Evolutionary conservation across 2,329 filamentous ascomycete genomes (phyloP), one percentile per base, ranked within the genome.

Genomic region (Calonectria montana): DNA sequence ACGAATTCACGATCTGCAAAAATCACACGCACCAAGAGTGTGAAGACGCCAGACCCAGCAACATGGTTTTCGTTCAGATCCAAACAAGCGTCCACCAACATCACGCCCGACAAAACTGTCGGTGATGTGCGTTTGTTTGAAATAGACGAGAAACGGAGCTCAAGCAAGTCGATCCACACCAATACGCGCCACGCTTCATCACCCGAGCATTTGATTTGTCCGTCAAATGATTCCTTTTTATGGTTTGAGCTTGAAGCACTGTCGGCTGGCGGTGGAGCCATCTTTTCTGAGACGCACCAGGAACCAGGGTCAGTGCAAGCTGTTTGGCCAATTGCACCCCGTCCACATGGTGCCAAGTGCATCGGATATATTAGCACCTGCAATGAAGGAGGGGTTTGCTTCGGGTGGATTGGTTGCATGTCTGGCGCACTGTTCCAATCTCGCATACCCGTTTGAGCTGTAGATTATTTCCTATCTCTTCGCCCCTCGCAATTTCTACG

Each of bases 1-100:
- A 79, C 50, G 77, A 78, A 70, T 64, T 55, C 31, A 71, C 64
- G 69, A 41, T 35, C 27, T 43, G 47, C 45, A 61, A 25, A 25
- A 35, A 21, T 25, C 35, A 27, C 50, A 53, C 31, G 23, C 29
- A 37, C 18, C 63, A 25, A 50, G 48, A 6, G 12, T 29, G 48
- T 59, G 53, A 59, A 59, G 21, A 59, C 13, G 31, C 23, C 31
- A 15, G 35, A 39, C 53, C 4, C 53, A 59, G 9, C 35, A 39
- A 16, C n/a, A 31, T 21, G 31, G 18, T 21, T 25, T 9, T 41
- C 8, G 45, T 21, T 21, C 18, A 31, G 18, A 39, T 39, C 31
- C 25, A 5, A 41, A 21, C 67, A 47, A 39, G 29, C n/a, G n/a
- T 3, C 41, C 61, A 57, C 31, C 41, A 50, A 31, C 41, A 21